A percentile compares a stretch with the other conserved stretches of the same genome.
Conservation (phyloP, 169 alveolate species). For the Pseudocohnilembus persalinus region DNA sequence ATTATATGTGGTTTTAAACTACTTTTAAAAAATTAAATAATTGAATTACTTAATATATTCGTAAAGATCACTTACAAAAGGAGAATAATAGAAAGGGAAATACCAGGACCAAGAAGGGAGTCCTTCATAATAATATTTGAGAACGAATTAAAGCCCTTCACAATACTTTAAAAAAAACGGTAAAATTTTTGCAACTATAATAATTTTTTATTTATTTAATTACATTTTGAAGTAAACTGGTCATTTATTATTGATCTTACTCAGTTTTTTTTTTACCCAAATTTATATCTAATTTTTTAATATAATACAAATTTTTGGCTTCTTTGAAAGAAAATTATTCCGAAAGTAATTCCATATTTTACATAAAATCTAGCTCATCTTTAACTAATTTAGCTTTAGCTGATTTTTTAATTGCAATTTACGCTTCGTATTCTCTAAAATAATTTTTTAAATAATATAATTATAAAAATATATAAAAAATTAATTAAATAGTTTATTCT, state of each 20-base stretch:
- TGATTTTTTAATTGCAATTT: neutral
- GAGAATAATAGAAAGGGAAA: conserved; percentile 99
- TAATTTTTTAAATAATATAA: too few species aligned
- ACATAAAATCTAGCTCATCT: conserved; percentile 16
- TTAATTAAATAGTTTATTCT: too few species aligned
- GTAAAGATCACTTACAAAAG: conserved; percentile 93
- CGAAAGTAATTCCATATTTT: conserved; percentile 10
- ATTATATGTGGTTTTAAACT: conserved; percentile 5
- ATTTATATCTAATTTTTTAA: conserved; percentile 29
- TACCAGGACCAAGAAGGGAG: conserved; percentile 98
- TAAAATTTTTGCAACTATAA: too few species aligned
- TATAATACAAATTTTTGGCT: conserved; percentile 19
- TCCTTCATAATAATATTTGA: conserved; percentile 90
- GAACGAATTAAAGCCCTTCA: conserved; percentile 97
- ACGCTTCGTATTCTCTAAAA: neutral
- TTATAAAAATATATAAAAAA: too few species aligned
- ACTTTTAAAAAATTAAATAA: too few species aligned
- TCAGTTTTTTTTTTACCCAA: conserved; percentile 68
- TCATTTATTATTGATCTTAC: conserved; percentile 70
- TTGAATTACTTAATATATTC: conserved; percentile 59
- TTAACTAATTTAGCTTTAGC: neutral
- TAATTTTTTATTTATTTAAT: too few species aligned
- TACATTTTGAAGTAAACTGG: conserved; percentile 52
- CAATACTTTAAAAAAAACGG: conserved; percentile 82
- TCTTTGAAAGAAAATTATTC: too few species aligned